Base-by-base conservation (phyloP, 1,284 basidiomycete species). In the Athelia psychrophila region DNA sequence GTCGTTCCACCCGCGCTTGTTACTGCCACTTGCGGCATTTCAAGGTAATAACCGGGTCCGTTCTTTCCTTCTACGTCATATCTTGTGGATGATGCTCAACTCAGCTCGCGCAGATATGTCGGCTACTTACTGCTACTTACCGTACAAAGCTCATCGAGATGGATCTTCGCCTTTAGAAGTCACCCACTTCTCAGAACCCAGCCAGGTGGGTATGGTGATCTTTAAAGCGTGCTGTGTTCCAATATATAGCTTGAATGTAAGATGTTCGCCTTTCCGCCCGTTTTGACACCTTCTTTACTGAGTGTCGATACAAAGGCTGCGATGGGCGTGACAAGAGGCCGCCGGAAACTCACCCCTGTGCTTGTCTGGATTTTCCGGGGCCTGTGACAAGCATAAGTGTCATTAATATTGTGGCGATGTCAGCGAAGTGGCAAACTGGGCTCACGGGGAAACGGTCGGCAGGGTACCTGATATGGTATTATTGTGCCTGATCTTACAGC, bases 41-140 rank as follows among this genome's bases (percentile, higher is more conserved):
- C 91, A 0, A 95, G 93, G 93, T 67, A 90, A 32, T 94, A 89
- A 73, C 74, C 44, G 81, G 81, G 84, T 84, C 54, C 59, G 73
- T 59, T 44, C 42, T 51, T 55, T 56, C 51, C 51, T 25, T 35
- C 52, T 49, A 24, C n/a, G 47, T 24, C 49, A n/a, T n/a, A n/a
- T 44, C 20, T n/a, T 32, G 51, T 55, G 42, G 53, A 50, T 50
- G 35, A 47, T 47, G 27, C 30, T 48, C 32, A 55, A 47, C 45
- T 45, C 42, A n/a, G n/a, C 25, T 45, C 45, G 13, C 64, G 65
- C 60, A 92, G 91, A 47, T 94, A 97, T 64, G 93, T 96, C 36
- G 78, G 81, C 18, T 96, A 93, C 68, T 93, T 95, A 64, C 85
- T 92, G 3, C 97, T 96, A 93, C 68, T 93, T 95, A 64, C 85